Percentiles rank a stretch among this genome's conserved stretches.
Evolutionary conservation across 768 basidiomycete species (phyloP).

Genomic region (Suillus lakei): DNA sequence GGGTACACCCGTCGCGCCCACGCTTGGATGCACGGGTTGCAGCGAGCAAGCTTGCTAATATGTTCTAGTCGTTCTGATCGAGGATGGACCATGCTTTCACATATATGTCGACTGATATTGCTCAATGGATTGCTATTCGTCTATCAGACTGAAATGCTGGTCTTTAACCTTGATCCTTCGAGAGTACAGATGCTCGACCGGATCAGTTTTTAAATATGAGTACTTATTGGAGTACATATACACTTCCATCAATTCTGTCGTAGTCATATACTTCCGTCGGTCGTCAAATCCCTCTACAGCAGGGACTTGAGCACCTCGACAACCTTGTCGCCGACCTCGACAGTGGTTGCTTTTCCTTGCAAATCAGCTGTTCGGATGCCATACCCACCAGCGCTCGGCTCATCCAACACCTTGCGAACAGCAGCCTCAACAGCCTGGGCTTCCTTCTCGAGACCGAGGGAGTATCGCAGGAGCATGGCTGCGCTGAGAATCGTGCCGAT

Average conservation of each 20-base stretch:
- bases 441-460: slow-evolving; percentile 84
- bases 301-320: slow-evolving; percentile 70
- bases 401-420: slow-evolving; percentile 89
- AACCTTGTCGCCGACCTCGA: slow-evolving; percentile 83
- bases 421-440: slow-evolving; percentile 88
- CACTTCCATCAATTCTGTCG: neutral
- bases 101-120: slow-evolving; percentile 4
- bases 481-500: slow-evolving; percentile 94
- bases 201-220: neutral
- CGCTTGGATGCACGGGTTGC: slow-evolving; percentile 85
- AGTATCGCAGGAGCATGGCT: slow-evolving; percentile 93
- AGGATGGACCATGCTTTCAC: neutral
- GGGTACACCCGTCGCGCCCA: slow-evolving; percentile 70
- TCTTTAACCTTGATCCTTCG: neutral
- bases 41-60: slow-evolving; percentile 89
- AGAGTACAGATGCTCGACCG: neutral
- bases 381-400: slow-evolving; percentile 65
- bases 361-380: slow-evolving; percentile 88
- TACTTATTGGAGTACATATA: neutral
- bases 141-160: neutral
- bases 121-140: neutral
- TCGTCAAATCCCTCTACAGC: slow-evolving; percentile 40
- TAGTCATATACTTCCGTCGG: neutral
- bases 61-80: slow-evolving; percentile 58
- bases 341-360: slow-evolving; percentile 76